Evolutionary conservation across 345 rosid species (phyloP).

Genomic region (Gossypium sturtianum): DNA sequence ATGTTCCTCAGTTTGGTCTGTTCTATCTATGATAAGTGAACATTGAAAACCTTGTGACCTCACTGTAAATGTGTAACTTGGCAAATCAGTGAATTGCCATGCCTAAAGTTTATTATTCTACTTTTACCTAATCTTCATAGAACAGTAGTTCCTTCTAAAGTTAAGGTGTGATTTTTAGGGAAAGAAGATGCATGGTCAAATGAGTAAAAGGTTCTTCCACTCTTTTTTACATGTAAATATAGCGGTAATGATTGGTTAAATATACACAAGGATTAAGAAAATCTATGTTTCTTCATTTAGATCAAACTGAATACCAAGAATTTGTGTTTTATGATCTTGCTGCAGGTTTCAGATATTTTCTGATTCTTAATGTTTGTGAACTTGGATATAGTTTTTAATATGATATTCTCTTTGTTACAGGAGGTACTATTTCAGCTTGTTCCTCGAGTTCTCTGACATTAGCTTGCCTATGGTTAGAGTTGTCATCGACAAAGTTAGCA

Average conservation of each 20-base stretch:
- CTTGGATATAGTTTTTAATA: conserved; percentile 9
- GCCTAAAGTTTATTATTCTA: neutral
- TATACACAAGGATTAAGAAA: neutral
- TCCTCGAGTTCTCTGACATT: conserved; percentile 80
- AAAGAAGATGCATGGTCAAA: neutral
- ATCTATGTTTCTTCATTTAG: neutral
- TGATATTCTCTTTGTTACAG: conserved; percentile 29
- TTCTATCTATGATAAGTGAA: neutral
- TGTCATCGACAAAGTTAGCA: conserved; percentile 60
- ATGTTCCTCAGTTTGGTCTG: neutral
- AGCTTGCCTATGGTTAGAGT: conserved; percentile 66
- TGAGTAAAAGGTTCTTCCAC: neutral
- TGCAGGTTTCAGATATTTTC: neutral
- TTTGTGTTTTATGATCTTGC: neutral
- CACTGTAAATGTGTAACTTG: neutral
- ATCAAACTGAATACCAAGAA: neutral
- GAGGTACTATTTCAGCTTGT: conserved; percentile 84
- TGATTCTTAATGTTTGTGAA: neutral
- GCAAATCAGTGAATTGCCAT: neutral
- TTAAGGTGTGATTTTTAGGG: conserved; percentile 1
- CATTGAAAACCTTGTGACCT: neutral
- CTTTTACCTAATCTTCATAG: neutral
- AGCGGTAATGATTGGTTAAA: neutral
- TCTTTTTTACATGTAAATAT: neutral
- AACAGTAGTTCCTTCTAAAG: neutral